These are phyloP conservation scores for Polyporus tsugae DNA, from an alignment of 1,284 basidiomycete species.

Conservation along the genomic window DNA sequence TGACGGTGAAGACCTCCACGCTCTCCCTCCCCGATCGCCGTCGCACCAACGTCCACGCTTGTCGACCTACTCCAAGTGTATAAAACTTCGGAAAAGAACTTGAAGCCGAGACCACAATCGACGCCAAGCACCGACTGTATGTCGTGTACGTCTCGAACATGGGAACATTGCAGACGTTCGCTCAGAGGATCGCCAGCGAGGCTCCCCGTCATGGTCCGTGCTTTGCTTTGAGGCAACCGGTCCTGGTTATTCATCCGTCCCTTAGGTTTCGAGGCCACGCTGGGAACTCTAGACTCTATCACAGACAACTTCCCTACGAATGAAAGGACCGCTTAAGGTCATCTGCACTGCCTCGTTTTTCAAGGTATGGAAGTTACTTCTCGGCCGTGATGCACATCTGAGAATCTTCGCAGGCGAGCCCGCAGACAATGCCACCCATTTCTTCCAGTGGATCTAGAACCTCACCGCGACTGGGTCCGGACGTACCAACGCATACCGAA, in stretches of 20 bases:
- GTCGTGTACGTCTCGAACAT: constrained; percentile 59
- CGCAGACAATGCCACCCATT: constrained; percentile 57
- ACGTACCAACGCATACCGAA: constrained; percentile 62
- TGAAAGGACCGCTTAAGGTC: constrained; percentile 56
- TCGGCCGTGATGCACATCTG: not conserved
- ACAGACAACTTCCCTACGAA: constrained; percentile 52
- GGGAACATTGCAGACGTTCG: constrained; percentile 60
- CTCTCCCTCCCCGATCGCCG: constrained; percentile 26
- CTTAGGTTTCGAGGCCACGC: constrained; percentile 51
- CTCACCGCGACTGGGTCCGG: constrained; percentile 58
- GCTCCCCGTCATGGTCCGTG: constrained; percentile 49
- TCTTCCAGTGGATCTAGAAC: constrained; percentile 52
- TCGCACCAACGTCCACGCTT: constrained; percentile 28
- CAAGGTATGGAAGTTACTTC: constrained; percentile 46
- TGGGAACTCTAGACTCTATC: constrained; percentile 55
- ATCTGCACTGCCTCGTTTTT: constrained; percentile 61
- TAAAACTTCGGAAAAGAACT: constrained; percentile 4
- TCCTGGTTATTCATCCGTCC: not conserved
- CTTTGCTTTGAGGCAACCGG: too few relatives aligned
- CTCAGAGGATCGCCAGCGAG: constrained; percentile 53
- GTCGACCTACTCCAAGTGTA: constrained; percentile 21
- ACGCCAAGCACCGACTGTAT: constrained; percentile 45
- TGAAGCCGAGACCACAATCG: constrained; percentile 3
- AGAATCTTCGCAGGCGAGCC: constrained; percentile 46
- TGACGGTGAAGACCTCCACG: constrained; percentile 57